Percentiles rank a stretch among this genome's conserved stretches.
phyloP scores from a whole-genome alignment of 352 stramenopile species.

The Hyaloperonospora arabidopsidis region DNA sequence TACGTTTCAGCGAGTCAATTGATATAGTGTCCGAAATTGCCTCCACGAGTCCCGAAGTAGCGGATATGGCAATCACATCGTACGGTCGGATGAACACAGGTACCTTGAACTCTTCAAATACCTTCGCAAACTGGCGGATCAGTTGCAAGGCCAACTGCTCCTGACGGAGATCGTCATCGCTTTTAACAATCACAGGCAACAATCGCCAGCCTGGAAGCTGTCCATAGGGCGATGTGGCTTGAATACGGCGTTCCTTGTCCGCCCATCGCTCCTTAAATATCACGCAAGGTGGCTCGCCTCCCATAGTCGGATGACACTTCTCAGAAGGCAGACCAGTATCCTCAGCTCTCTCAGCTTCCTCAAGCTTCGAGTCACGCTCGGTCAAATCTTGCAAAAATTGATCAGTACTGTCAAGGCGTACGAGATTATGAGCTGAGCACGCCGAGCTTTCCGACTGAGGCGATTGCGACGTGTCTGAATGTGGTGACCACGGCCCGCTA shows the following conservation, averaged over 20 bases:
- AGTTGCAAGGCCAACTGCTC: slow-evolving; percentile 96
- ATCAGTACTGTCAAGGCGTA: slow-evolving; percentile 73
- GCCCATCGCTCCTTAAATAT: slow-evolving; percentile 94
- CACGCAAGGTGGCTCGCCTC: slow-evolving; percentile 44
- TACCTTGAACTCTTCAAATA: slow-evolving; percentile 91
- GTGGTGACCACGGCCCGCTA: slow-evolving; percentile 45
- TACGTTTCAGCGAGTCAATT: slow-evolving; percentile 96
- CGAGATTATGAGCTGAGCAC: slow-evolving; percentile 44
- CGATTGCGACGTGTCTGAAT: slow-evolving; percentile 47
- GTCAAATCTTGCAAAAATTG: slow-evolving; percentile 58
- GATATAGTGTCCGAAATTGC: slow-evolving; percentile 95
- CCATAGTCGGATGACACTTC: slow-evolving; percentile 9
- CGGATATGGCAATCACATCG: slow-evolving; percentile 92
- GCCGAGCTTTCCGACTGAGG: slow-evolving; percentile 52
- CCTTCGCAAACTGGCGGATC: slow-evolving; percentile 90
- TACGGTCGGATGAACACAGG: slow-evolving; percentile 94
- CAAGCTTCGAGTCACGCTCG: slow-evolving; percentile 64
- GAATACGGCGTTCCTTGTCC: slow-evolving; percentile 89
- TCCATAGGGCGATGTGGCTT: slow-evolving; percentile 80
- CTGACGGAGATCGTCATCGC: slow-evolving; percentile 96
- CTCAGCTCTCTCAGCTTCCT: slow-evolving; percentile 43
- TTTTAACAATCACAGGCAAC: slow-evolving; percentile 95
- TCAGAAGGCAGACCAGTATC: slow-evolving; percentile 18
- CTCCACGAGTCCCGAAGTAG: slow-evolving; percentile 93
- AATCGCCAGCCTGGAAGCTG: slow-evolving; percentile 84